Base-by-base conservation (phyloP, 2,329 filamentous ascomycete species). In the Fusarium xyrophilum region DNA sequence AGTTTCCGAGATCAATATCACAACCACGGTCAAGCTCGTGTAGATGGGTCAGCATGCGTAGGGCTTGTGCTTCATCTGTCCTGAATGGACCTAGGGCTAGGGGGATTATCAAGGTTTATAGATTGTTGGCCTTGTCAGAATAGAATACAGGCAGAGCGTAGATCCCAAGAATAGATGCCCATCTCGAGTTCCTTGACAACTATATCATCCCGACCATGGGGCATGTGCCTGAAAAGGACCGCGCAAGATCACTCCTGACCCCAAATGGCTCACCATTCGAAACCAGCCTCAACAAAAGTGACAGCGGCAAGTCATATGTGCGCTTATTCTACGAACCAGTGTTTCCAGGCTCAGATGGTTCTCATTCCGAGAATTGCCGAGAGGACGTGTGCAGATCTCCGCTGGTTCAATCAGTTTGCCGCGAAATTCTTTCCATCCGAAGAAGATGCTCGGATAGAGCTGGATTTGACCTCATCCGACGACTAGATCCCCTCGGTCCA, bases 341-440 rank as follows among this genome's bases (percentile, higher is more conserved):
- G 8, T 66, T 66, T 14, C 60, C 63, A 17, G 63, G 63, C 3
- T 60, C 54, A 12, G 63, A 66, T 33, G 63, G 55, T 8, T 10
- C 54, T 60, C 9, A 50, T 66, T 9, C 55, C 23, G 17, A 40
- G 17, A 7, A 48, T 66, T 3, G 60, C 60, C 14, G 17, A 60
- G 8, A 14, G 27, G 19, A 57, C 58, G 0, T 60, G 54, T 9
- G 63, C 63, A 4, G 50, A 66, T n/a, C 30, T 66, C 11, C 50
- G 50, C 15, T 73, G 72, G 73, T 74, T 74, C 47, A 61, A 68
- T 40, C 69, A 72, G 33, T 65, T 73, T 32, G 63, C 69, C 12
- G 43, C 46, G 1, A 63, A 63, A 3, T 70, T 74, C 17, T 74
- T 69, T 56, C 69, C 73, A 2, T 64, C 60, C 2, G 47, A 71